Evolutionary conservation across 2,329 filamentous ascomycete genomes (phyloP).

Genomic region (Diaporthe longicolla): DNA sequence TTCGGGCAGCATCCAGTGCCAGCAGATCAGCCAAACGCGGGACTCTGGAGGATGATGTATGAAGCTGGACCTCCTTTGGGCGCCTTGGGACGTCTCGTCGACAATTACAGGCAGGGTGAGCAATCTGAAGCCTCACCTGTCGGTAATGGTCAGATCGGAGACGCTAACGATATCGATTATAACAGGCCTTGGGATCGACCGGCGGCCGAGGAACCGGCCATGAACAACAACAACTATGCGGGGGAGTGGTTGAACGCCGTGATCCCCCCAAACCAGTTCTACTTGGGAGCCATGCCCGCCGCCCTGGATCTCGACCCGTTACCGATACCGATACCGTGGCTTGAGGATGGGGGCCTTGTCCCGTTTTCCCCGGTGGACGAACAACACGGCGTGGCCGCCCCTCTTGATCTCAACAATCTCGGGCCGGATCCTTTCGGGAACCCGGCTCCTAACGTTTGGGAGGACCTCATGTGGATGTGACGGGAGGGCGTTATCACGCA

Average conservation of each 20-base stretch:
- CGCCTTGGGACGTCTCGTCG: background rate
- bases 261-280: too few species aligned
- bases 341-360: background rate
- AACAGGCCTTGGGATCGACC: constrained; percentile 18
- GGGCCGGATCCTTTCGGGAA: background rate
- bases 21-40: background rate
- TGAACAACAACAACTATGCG: background rate
- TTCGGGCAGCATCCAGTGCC: background rate
- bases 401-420: background rate
- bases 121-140: constrained; percentile 20
- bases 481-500: background rate
- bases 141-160: constrained; percentile 29
- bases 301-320: background rate
- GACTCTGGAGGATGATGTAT: background rate
- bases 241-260: background rate
- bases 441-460: background rate
- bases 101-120: constrained; percentile 36
- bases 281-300: background rate
- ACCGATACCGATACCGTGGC: background rate
- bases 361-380: too few species aligned
- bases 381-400: background rate
- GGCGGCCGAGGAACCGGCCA: background rate
- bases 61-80: background rate
- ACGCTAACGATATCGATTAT: constrained; percentile 31
- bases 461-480: background rate